Evolutionary conservation across 345 rosid genomes (phyloP), one percentile per base, ranked within the genome.

Genomic region (Eucalyptus sp.): DNA sequence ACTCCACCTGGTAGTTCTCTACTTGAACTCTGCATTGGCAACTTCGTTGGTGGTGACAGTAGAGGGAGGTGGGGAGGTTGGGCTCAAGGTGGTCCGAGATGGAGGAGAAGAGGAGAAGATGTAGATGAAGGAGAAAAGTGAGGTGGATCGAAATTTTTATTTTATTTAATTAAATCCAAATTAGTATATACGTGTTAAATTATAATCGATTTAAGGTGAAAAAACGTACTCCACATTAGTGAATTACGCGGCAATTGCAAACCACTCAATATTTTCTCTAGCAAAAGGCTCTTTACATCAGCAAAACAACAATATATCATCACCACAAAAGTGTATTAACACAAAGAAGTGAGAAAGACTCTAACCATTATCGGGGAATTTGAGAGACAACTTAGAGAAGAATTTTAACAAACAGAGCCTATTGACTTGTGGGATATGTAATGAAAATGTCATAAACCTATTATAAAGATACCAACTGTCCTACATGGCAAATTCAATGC

Each of bases 401-500:
- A 71, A 71, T 71, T 33, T 68, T 41, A 33, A 68, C 43, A 33
- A 68, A 68, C 2, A 2, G 4, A 68, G 44, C 44, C 24, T 8
- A 33, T 68, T 1, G 33, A 33, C 25, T 68, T 17, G 81, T 37
- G 46, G 24, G 22, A 71, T 71, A 5, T 18, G 41, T 71, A 37
- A 22, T 12, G 37, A 37, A 71, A 71, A 37, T 8, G 25, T 18
- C 25, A 6, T 71, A 18, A 37, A 71, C 2, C 2, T 71, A 71
- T 71, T 71, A 18, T 10, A 37, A 1, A 11, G 12, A 68, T 18
- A 1, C 4, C 0, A 7, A 2, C 7, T 9, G 0, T 68, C 24
- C 13, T 33, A 17, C 13, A 2, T 5, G 25, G 13, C 7, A 5
- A 20, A 33, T 2, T 18, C 20, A 2, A 10, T 43, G 2, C 44